phyloP scores from a whole-genome alignment of 208 protist species.

The Trypanosoma congolense region DNA sequence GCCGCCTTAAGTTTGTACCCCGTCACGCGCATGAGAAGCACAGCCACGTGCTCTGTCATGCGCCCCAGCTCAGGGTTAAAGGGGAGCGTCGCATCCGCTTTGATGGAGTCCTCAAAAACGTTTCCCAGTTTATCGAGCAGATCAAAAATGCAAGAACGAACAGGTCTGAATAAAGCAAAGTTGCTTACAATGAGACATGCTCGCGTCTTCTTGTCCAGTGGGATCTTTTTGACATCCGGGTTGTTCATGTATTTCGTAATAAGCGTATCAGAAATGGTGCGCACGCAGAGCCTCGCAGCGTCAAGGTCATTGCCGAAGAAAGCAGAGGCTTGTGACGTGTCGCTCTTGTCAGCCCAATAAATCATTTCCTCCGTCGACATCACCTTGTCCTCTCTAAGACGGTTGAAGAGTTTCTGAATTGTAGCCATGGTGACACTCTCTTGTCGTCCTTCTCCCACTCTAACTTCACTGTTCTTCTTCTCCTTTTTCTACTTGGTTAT shows the following conservation, averaged over 20 bases:
- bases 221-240: constrained; percentile 48
- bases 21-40: constrained; percentile 87
- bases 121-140: constrained; percentile 69
- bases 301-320: constrained; percentile 51
- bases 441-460: constrained; percentile 1
- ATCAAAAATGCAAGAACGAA: constrained; percentile 64
- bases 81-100: constrained; percentile 72
- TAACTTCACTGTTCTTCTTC: constrained; percentile 8
- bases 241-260: constrained; percentile 83
- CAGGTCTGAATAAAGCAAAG: constrained; percentile 71
- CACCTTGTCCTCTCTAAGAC: constrained; percentile 32
- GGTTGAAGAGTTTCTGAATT: constrained; percentile 40
- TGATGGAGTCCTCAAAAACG: constrained; percentile 85
- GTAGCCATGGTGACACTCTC: constrained; percentile 27
- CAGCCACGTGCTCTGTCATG: constrained; percentile 90
- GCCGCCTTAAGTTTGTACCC: constrained; percentile 85
- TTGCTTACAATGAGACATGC: constrained; percentile 88
- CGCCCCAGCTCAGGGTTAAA: constrained; percentile 90
- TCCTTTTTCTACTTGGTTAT: constrained; percentile 2
- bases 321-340: constrained; percentile 34
- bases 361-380: constrained; percentile 55
- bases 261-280: constrained; percentile 32
- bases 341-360: constrained; percentile 62
- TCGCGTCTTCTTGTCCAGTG: constrained; percentile 81
- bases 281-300: constrained; percentile 29